A percentile compares a stretch with the other conserved stretches of the same genome.
Evolutionary conservation across 352 stramenopile species (phyloP).

Genomic region (Globisporangium parvum): DNA sequence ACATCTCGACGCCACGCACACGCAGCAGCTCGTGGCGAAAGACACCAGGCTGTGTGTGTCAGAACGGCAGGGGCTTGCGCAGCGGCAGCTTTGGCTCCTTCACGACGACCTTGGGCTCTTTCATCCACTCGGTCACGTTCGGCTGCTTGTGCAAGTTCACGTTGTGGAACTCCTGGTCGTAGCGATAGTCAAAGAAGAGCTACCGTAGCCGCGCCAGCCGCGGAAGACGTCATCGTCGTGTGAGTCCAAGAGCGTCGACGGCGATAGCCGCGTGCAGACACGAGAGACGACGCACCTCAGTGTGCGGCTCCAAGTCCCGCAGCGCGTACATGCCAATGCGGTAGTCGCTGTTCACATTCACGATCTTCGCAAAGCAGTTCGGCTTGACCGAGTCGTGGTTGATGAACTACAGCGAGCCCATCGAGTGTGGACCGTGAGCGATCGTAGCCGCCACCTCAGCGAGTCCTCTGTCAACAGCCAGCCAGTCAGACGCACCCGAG

Average conservation of each 20-base stretch:
- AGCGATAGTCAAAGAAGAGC: conserved; percentile 86
- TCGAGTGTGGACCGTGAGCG: neutral
- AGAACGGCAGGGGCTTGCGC: conserved; percentile 6
- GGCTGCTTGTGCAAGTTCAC: conserved; percentile 51
- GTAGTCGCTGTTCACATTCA: conserved; percentile 90
- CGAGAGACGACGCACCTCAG: conserved; percentile 42
- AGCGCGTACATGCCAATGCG: conserved; percentile 92
- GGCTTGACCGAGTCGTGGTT: conserved; percentile 79
- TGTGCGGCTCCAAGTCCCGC: conserved; percentile 82
- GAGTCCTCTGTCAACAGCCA: neutral
- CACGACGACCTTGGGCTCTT: conserved; percentile 15
- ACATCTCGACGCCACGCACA: too few relatives aligned
- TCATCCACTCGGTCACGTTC: conserved; percentile 67
- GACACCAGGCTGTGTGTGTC: neutral
- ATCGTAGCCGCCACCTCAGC: neutral
- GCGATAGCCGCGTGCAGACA: neutral
- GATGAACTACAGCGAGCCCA: conserved; percentile 58
- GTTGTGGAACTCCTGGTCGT: conserved; percentile 66
- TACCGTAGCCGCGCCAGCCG: conserved; percentile 26
- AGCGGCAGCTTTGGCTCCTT: neutral
- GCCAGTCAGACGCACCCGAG: conserved; percentile 37
- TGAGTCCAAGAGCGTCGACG: neutral
- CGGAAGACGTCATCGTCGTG: neutral
- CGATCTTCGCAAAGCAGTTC: conserved; percentile 88
- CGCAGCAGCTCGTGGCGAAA: too few relatives aligned